phyloP scores from a whole-genome alignment of 768 basidiomycete species.

The Hysterangium stoloniferum region DNA sequence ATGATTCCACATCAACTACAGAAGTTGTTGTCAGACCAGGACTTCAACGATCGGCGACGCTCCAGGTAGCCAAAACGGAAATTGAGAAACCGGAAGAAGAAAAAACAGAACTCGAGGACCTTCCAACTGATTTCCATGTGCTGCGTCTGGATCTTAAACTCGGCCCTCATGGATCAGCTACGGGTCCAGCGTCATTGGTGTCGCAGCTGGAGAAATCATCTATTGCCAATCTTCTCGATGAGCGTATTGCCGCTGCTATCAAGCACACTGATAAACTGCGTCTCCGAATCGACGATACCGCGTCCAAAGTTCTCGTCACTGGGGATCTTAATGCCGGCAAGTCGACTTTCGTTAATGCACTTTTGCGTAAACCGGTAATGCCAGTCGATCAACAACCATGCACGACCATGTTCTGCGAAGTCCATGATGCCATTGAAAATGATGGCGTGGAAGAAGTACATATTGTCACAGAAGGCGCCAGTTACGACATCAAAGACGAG shows the following conservation, averaged over 20 bases:
- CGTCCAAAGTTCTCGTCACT: slow-evolving; percentile 94
- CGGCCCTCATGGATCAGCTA: slow-evolving; percentile 59
- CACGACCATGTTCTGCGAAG: slow-evolving; percentile 95
- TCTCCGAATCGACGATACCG: slow-evolving; percentile 80
- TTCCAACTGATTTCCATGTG: slow-evolving; percentile 66
- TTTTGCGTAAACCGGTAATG: slow-evolving; percentile 86
- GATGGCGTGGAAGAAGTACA: slow-evolving; percentile 79
- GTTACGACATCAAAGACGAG: slow-evolving; percentile 64
- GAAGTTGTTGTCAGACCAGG: slow-evolving; percentile 56
- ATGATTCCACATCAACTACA: slow-evolving; percentile 63
- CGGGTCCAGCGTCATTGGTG: slow-evolving; percentile 61
- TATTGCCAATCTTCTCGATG: slow-evolving; percentile 86
- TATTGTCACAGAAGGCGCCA: slow-evolving; percentile 56
- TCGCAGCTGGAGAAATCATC: slow-evolving; percentile 89
- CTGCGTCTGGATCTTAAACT: slow-evolving; percentile 91
- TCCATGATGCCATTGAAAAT: slow-evolving; percentile 83
- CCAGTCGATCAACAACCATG: slow-evolving; percentile 98
- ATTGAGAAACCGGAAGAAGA: slow-evolving; percentile 23
- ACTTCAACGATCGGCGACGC: slow-evolving; percentile 50
- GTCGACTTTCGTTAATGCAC: slow-evolving; percentile 95
- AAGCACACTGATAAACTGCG: slow-evolving; percentile 80
- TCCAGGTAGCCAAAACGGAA: slow-evolving; percentile 33
- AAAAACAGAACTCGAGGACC: slow-evolving; percentile 24
- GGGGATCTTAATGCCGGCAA: slow-evolving; percentile 98
- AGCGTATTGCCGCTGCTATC: slow-evolving; percentile 66